Evolutionary conservation across 768 basidiomycete genomes (phyloP).

Genomic region (Symmetrospora coprosmae): DNA sequence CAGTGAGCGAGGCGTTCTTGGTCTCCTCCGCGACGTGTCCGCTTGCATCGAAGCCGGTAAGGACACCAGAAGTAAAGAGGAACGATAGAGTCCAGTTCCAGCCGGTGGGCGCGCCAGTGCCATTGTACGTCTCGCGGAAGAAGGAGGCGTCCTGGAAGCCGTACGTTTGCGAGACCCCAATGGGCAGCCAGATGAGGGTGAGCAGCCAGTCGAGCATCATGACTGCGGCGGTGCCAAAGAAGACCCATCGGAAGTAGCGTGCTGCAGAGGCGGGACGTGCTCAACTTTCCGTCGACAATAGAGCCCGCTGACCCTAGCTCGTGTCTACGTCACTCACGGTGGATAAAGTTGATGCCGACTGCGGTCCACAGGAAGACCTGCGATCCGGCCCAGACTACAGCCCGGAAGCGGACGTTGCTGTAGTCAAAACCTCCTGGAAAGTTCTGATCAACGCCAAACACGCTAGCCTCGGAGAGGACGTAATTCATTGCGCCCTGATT

Average conservation of each 20-base stretch:
- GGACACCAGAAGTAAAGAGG: constrained; percentile 69
- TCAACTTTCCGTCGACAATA: not conserved
- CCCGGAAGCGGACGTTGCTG: constrained; percentile 68
- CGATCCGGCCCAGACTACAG: constrained; percentile 67
- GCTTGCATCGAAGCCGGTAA: constrained; percentile 81
- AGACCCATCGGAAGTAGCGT: constrained; percentile 52
- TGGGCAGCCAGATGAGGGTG: constrained; percentile 80
- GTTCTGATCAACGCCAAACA: constrained; percentile 52
- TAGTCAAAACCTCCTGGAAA: constrained; percentile 65
- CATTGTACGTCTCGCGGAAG: constrained; percentile 71
- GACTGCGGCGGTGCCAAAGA: constrained; percentile 57
- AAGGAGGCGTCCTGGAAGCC: constrained; percentile 72
- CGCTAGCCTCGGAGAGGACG: constrained; percentile 64
- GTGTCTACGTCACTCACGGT: constrained; percentile 43
- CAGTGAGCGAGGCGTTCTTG: constrained; percentile 63
- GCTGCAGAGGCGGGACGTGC: constrained; percentile 27
- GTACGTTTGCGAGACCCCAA: constrained; percentile 74
- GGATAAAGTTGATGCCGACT: constrained; percentile 71
- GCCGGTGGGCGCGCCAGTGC: constrained; percentile 66
- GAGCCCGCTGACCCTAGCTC: not conserved
- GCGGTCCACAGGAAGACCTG: constrained; percentile 57
- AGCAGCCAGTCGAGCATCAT: constrained; percentile 78
- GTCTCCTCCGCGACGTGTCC: constrained; percentile 83
- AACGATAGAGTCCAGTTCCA: constrained; percentile 90
- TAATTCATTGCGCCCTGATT: constrained; percentile 85